A percentile compares a stretch with the other conserved stretches of the same genome.
Conservation (phyloP, 75 land plant species). For the Chamaecyparis obtusa region DNA sequence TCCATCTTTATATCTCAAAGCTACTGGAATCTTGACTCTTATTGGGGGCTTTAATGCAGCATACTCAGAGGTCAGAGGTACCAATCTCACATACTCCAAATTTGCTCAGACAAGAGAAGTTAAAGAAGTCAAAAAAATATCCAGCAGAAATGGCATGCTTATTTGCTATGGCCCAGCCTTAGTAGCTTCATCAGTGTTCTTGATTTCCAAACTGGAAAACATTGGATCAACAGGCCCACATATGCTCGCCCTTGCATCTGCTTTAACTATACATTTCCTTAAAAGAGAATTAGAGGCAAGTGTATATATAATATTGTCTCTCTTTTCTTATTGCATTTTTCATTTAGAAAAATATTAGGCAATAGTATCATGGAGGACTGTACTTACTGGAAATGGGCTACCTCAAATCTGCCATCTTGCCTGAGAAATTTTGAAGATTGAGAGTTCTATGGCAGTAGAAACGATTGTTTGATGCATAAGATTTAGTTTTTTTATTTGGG, state of each 20-base stretch:
- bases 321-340: neutral
- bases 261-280: conserved; percentile 52
- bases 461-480: too few species aligned
- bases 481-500: too few species aligned
- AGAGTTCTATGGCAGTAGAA: too few species aligned
- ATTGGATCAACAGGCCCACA: neutral
- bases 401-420: too few species aligned
- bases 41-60: conserved; percentile 4
- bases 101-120: neutral
- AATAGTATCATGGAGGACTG: too few species aligned
- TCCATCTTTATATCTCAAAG: conserved; percentile 21
- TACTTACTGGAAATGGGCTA: too few species aligned
- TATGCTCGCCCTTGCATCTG: conserved; percentile 20
- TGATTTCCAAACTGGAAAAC: neutral
- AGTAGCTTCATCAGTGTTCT: conserved; percentile 24
- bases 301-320: neutral
- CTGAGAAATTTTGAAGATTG: too few species aligned
- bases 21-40: conserved; percentile 13
- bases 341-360: too few species aligned
- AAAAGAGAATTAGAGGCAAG: conserved; percentile 67
- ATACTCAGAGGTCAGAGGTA: conserved; percentile 26
- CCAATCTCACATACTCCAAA: conserved; percentile 39
- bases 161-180: conserved; percentile 47
- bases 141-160: conserved; percentile 49
- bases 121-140: neutral